Conservation (phyloP, 306 rosid species). For the Quercus parvula region DNA sequence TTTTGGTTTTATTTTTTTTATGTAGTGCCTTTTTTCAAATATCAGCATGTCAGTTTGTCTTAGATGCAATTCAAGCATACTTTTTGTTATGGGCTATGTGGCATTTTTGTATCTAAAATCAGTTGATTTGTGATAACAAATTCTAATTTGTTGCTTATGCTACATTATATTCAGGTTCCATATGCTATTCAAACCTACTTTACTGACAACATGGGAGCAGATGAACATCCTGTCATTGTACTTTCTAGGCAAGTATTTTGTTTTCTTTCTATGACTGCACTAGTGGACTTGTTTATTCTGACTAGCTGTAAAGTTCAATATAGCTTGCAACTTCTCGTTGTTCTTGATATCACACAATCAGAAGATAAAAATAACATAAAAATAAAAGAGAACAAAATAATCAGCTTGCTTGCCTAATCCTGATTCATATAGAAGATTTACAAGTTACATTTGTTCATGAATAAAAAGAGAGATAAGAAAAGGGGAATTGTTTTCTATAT, state of each 20-base stretch:
- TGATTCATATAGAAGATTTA: too few relatives aligned
- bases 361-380: background rate
- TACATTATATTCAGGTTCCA: slow-evolving; percentile 66
- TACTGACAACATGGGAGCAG: slow-evolving; percentile 56
- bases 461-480: too few relatives aligned
- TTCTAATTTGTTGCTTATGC: slow-evolving; percentile 26
- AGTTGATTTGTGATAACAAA: background rate
- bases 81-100: background rate
- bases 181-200: slow-evolving; percentile 64
- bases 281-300: background rate
- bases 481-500: too few relatives aligned
- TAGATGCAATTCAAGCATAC: background rate
- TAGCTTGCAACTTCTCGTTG: background rate
- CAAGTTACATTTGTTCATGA: too few relatives aligned
- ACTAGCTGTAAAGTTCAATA: background rate
- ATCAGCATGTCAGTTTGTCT: background rate
- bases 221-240: slow-evolving; percentile 72
- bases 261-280: slow-evolving; percentile 1
- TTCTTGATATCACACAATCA: background rate
- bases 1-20: background rate
- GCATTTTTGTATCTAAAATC: background rate
- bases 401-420: background rate
- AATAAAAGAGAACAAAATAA: background rate
- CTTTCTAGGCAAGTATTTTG: slow-evolving; percentile 69
- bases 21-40: background rate